These are phyloP conservation scores for Austroboletus novae-zelandiae DNA, from an alignment of 1,284 basidiomycete species.

Conservation along the genomic window DNA sequence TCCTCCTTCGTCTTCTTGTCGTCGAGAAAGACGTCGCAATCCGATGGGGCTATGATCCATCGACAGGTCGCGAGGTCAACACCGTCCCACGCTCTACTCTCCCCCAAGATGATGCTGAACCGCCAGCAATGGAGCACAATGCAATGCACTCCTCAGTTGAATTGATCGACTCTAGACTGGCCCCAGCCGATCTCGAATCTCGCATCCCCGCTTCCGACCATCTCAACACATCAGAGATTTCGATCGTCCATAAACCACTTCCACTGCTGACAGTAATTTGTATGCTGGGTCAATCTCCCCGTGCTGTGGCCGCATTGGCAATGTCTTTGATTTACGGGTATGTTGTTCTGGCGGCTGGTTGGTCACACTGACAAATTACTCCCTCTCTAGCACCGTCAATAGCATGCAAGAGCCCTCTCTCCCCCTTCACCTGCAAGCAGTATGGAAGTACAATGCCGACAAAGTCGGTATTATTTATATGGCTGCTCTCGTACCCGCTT, in stretches of 20 bases:
- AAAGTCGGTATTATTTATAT: constrained; percentile 73
- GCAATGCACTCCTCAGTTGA: background rate
- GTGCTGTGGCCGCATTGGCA: constrained; percentile 53
- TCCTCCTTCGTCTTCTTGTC: constrained; percentile 58
- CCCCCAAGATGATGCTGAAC: background rate
- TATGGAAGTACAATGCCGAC: constrained; percentile 59
- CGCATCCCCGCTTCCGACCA: background rate
- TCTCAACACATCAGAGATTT: constrained; percentile 10
- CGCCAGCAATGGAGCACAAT: background rate
- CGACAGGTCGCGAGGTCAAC: constrained; percentile 17
- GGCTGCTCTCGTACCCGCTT: constrained; percentile 64
- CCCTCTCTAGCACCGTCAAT: constrained; percentile 46
- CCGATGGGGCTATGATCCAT: constrained; percentile 51
- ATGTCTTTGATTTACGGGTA: constrained; percentile 64
- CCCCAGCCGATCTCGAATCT: background rate
- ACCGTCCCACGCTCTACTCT: background rate
- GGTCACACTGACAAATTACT: background rate
- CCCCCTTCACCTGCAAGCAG: constrained; percentile 58
- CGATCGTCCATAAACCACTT: constrained; percentile 30
- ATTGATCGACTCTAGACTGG: background rate
- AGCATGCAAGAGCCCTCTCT: constrained; percentile 62
- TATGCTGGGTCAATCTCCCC: constrained; percentile 48
- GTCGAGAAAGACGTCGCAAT: constrained; percentile 63
- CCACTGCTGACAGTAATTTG: constrained; percentile 43
- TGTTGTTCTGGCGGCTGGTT: constrained; percentile 11